Evolutionary conservation across 768 basidiomycete species (phyloP).

Genomic region (Leccinum subgranulosum): DNA sequence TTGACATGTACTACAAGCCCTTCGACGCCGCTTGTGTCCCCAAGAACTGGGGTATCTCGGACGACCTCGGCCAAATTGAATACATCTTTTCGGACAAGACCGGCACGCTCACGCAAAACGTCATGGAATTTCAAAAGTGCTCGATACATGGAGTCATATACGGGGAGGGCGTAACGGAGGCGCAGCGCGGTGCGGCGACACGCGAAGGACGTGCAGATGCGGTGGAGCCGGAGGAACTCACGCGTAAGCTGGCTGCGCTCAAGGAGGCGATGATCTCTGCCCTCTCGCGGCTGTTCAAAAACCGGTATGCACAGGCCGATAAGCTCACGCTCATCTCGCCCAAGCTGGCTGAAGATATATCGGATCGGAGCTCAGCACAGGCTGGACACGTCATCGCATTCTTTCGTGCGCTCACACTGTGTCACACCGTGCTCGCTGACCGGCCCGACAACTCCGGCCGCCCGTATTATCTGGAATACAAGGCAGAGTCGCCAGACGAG

Average conservation of each 20-base stretch:
- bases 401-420: conserved; percentile 93
- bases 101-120: conserved; percentile 94
- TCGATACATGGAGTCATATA: conserved; percentile 81
- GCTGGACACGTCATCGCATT: conserved; percentile 71
- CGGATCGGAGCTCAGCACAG: conserved; percentile 57
- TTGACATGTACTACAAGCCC: conserved; percentile 93
- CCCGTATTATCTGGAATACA: conserved; percentile 76
- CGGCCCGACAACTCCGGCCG: conserved; percentile 56
- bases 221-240: conserved; percentile 69
- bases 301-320: conserved; percentile 77
- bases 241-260: conserved; percentile 55
- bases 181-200: conserved; percentile 87
- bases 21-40: conserved; percentile 88
- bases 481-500: conserved; percentile 96
- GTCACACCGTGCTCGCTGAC: conserved; percentile 89
- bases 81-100: conserved; percentile 95
- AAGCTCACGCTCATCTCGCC: conserved; percentile 88
- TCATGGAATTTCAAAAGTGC: conserved; percentile 98
- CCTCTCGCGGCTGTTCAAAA: conserved; percentile 82
- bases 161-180: conserved; percentile 94
- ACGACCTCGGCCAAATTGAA: conserved; percentile 98
- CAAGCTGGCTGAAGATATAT: conserved; percentile 74
- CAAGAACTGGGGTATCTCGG: conserved; percentile 98
- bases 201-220: conserved; percentile 70
- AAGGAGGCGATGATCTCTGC: conserved; percentile 75